Percentiles rank a stretch among this genome's conserved stretches.
phyloP scores from a whole-genome alignment of 352 stramenopile genomes.

The Achlya hypogyna region DNA sequence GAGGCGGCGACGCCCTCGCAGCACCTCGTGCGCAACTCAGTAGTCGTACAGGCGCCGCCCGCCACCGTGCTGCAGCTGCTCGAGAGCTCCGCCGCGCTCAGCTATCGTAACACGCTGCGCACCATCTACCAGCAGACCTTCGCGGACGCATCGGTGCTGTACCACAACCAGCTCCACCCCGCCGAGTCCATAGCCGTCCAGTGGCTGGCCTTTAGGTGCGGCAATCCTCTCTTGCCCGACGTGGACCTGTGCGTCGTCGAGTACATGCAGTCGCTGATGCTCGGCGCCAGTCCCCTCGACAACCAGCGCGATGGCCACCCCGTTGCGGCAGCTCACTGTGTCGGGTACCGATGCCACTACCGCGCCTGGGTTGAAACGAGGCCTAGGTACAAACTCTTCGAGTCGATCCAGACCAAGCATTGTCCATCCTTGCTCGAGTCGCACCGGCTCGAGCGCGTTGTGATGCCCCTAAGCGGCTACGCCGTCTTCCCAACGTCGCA shows the following conservation, averaged over 20 bases:
- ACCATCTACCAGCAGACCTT: slow-evolving; percentile 67
- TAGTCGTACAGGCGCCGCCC: slow-evolving; percentile 41
- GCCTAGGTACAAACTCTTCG: slow-evolving; percentile 56
- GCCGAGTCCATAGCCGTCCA: slow-evolving; percentile 49
- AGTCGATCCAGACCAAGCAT: slow-evolving; percentile 51
- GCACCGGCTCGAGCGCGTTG: slow-evolving; percentile 46
- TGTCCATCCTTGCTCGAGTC: slow-evolving; percentile 56
- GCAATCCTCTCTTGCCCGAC: slow-evolving; percentile 52
- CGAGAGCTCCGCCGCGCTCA: slow-evolving; percentile 41
- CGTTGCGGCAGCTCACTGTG: neutral
- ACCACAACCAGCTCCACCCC: slow-evolving; percentile 31
- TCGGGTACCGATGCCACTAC: slow-evolving; percentile 8
- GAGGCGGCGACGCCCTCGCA: neutral
- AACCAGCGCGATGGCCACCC: slow-evolving; percentile 21
- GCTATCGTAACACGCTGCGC: slow-evolving; percentile 59
- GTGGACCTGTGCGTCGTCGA: slow-evolving; percentile 65
- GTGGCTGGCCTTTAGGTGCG: slow-evolving; percentile 58
- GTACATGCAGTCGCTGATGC: slow-evolving; percentile 50
- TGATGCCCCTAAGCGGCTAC: slow-evolving; percentile 55
- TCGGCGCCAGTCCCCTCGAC: neutral
- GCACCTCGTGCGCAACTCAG: slow-evolving; percentile 52
- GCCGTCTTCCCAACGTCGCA: slow-evolving; percentile 55
- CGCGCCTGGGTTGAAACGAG: slow-evolving; percentile 25
- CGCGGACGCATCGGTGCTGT: slow-evolving; percentile 66
- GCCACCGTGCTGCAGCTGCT: slow-evolving; percentile 50